Percentiles rank a stretch among this genome's conserved stretches.
Evolutionary conservation across 2,329 filamentous ascomycete genomes (phyloP).

Genomic region (Sarocladiaceae sp.): DNA sequence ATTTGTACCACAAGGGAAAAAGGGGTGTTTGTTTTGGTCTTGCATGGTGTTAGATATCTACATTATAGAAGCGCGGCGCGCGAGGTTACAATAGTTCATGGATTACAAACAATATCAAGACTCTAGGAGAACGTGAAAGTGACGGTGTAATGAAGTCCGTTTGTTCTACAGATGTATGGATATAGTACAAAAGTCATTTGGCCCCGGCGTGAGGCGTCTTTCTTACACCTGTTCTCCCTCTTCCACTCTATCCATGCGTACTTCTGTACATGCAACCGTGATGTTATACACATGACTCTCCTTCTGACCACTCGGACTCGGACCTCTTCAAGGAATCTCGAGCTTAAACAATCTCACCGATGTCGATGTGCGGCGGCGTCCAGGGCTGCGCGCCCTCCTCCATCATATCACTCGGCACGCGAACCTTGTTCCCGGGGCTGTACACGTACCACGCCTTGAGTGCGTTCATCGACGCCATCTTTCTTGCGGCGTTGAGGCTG

Average conservation of each 20-base stretch:
- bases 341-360: conserved; percentile 59
- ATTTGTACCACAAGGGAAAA: conserved; percentile 7
- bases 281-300: conserved; percentile 6
- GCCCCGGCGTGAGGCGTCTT: neutral
- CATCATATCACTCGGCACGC: conserved; percentile 65
- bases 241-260: conserved; percentile 4
- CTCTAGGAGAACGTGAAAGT: too few relatives aligned
- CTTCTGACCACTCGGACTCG: neutral
- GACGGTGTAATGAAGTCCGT: too few relatives aligned
- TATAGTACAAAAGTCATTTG: conserved; percentile 6
- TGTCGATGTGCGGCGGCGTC: conserved; percentile 63
- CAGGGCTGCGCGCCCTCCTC: conserved; percentile 54
- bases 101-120: too few relatives aligned
- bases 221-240: neutral
- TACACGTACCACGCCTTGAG: conserved; percentile 97
- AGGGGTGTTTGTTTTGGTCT: conserved; percentile 14
- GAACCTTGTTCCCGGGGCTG: conserved; percentile 61
- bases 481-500: conserved; percentile 69
- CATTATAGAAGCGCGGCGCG: neutral
- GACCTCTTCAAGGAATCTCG: neutral
- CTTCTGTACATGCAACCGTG: conserved; percentile 11
- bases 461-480: conserved; percentile 74
- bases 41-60: conserved; percentile 14
- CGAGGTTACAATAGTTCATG: neutral
- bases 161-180: conserved; percentile 9